Evolutionary conservation across 2,329 filamentous ascomycete species (phyloP), one percentile per base, ranked within the genome.

Genomic region (Orbilia javanica): DNA sequence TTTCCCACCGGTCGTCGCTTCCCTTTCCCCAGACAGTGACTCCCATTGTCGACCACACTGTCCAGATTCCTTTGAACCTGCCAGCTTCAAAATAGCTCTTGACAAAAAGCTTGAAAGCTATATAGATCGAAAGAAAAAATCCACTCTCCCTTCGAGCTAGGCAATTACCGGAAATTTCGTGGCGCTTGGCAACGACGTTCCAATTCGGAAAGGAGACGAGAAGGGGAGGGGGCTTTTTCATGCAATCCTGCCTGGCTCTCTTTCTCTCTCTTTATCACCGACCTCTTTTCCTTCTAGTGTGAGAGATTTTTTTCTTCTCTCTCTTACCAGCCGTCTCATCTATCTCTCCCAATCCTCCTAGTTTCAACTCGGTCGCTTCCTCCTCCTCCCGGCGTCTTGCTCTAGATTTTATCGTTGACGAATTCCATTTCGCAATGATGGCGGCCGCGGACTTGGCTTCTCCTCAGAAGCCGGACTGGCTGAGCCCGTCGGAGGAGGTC

Each of bases 401-500:
- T 25, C 34, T 60, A 39, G 34, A 60, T 60, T 42, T 60, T 34
- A 60, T 60, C 55, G 55, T 60, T 60, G 55, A 60, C 55, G 55
- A 60, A 42, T 18, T n/a, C 18, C 25, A 10, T 60, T 53, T 53
- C 57, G 34, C 44, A 53, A 67, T 53, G 29, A 77, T 77, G 73
- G 65, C 72, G 65, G 73, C 69, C 66, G 29, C 60, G 60, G 73
- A 77, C 11, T n/a, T 77, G 18, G 55, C 57, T 42, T 77, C 73
- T 34, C 52, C 66, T 25, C 57, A 65, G n/a, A 77, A 77, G 50
- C 65, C 73, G 65, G 73, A 77, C 48, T 77, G 67, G 65, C 39
- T 70, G 60, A 77, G 57, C 60, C 57, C 66, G 27, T 91, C 94
- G 83, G 93, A 96, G 83, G 92, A 94, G 79, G 87, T 99, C 65